A percentile compares a stretch with the other conserved stretches of the same genome.
Evolutionary conservation across 169 alveolate species (phyloP).

Genomic region (Pseudocohnilembus persalinus): DNA sequence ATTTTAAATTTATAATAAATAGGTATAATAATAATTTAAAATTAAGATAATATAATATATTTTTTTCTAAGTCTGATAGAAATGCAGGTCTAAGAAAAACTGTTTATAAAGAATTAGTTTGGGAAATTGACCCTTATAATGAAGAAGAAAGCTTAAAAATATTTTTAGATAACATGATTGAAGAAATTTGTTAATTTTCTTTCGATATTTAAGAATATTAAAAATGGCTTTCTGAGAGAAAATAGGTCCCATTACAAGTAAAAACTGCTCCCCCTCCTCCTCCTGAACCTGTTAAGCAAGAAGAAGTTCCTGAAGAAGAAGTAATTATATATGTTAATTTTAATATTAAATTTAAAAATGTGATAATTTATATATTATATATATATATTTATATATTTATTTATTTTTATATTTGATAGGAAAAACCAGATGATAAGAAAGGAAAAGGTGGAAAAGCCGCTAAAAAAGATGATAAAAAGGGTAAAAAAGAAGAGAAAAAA

Average conservation of each 20-base stretch:
- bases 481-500: not conserved
- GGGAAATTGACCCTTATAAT: conserved; percentile 33
- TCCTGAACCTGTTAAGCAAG: conserved; percentile 16
- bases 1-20: no score
- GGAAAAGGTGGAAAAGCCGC: conserved; percentile 20
- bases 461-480: not conserved
- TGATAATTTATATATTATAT: no score
- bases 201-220: conserved; percentile 29
- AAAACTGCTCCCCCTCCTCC: conserved; percentile 34
- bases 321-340: no score
- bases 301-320: conserved; percentile 16
- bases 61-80: not conserved
- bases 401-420: no score
- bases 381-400: no score
- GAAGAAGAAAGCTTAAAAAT: conserved; percentile 40
- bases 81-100: conserved; percentile 20
- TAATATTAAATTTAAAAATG: no score
- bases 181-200: conserved; percentile 41
- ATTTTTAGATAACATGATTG: conserved; percentile 40
- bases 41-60: no score
- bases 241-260: conserved; percentile 18
- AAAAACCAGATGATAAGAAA: not conserved
- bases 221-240: conserved; percentile 39
- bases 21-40: no score
- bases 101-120: conserved; percentile 34